These are phyloP conservation scores for Paramyrothecium sp. DNA, from an alignment of 2,329 filamentous ascomycete genomes.

Conservation along the genomic window DNA sequence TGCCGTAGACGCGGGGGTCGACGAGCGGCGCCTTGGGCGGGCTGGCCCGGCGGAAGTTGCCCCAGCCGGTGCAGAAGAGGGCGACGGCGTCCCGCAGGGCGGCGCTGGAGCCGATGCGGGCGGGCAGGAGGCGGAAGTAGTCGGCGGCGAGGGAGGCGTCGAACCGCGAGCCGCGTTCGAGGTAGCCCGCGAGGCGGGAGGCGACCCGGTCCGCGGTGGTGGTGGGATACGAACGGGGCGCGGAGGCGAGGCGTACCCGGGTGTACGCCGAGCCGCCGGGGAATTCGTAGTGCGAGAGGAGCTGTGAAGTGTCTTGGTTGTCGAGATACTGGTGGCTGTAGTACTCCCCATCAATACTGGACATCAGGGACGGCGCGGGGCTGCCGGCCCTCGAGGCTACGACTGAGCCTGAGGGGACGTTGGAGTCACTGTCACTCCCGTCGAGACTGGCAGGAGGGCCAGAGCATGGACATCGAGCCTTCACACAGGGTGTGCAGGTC, in stretches of 20 bases:
- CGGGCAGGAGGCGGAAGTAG: not conserved
- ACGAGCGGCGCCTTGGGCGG: not conserved
- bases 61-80: conserved; percentile 1
- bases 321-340: not conserved
- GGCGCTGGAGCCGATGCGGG: not conserved
- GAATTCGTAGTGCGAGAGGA: conserved; percentile 1
- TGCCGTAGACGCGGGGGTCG: not conserved
- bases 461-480: conserved; percentile 1
- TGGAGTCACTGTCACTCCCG: not conserved
- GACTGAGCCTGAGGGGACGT: not conserved
- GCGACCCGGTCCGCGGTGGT: conserved; percentile 2
- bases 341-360: not conserved
- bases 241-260: conserved; percentile 9
- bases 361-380: not conserved
- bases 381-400: not conserved
- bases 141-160: not conserved
- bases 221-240: not conserved
- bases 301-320: not conserved
- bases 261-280: conserved; percentile 7
- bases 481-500: conserved; percentile 1
- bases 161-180: not conserved
- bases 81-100: conserved; percentile 1
- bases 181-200: not conserved
- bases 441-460: not conserved
- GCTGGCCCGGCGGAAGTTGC: not conserved